phyloP scores from a whole-genome alignment of 2,329 filamentous ascomycete species.

The Colletotrichum sp. region DNA sequence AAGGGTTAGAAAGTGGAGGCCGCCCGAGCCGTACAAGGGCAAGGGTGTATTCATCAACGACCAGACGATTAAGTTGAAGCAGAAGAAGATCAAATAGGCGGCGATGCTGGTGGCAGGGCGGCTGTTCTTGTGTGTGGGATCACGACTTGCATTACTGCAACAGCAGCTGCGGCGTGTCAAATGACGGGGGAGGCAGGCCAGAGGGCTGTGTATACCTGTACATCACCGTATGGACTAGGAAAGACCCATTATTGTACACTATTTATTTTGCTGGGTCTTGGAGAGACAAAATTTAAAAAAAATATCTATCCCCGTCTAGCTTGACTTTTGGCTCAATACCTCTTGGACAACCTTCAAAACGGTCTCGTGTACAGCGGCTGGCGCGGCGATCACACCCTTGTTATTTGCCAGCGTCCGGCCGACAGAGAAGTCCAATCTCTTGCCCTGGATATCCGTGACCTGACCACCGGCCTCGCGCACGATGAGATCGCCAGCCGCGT shows the following conservation, averaged over 20 bases:
- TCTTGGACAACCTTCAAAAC: slow-evolving; percentile 85
- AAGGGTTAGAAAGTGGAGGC: slow-evolving; percentile 84
- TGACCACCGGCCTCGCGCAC: slow-evolving; percentile 92
- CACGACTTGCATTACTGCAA: not conserved
- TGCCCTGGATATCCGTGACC: slow-evolving; percentile 89
- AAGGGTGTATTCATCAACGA: slow-evolving; percentile 99
- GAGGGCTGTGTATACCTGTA: slow-evolving; percentile 22
- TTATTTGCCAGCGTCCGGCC: slow-evolving; percentile 88
- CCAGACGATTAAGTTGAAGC: slow-evolving; percentile 97
- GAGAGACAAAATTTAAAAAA: not conserved
- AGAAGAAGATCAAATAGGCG: slow-evolving; percentile 90
- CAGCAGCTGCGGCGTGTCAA: not conserved
- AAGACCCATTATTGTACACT: slow-evolving; percentile 11
- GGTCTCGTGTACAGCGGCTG: slow-evolving; percentile 73
- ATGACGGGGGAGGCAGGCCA: not conserved
- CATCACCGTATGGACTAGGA: slow-evolving; percentile 13
- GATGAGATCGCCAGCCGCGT: slow-evolving; percentile 92
- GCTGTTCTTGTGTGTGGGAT: not conserved
- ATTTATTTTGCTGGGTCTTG: not conserved
- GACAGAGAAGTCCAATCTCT: slow-evolving; percentile 82
- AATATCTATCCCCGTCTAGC: not conserved
- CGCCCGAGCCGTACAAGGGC: slow-evolving; percentile 97
- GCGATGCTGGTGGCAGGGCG: not conserved
- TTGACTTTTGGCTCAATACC: slow-evolving; percentile 59
- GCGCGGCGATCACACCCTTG: slow-evolving; percentile 92